Evolutionary conservation across 257 asterid genomes (phyloP).

Genomic region (Lycium barbarum): DNA sequence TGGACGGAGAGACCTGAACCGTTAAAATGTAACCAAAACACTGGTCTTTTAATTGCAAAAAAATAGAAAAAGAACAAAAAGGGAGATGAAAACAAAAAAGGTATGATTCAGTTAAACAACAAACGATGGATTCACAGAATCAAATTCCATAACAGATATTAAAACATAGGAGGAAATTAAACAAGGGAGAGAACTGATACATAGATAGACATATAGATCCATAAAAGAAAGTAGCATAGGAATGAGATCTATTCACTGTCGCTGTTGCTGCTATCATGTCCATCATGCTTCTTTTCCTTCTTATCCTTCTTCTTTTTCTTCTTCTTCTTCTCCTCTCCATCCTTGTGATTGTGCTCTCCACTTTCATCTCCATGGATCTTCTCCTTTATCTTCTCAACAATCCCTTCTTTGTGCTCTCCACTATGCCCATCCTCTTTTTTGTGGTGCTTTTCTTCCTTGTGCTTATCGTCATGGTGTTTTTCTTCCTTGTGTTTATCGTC

Average conservation of each 20-base stretch:
- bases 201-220: background rate
- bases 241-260: background rate
- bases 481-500: background rate
- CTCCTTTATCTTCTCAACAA: conserved; percentile 18
- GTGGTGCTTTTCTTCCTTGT: background rate
- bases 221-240: background rate
- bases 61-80: too few species aligned
- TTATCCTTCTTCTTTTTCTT: conserved; percentile 1
- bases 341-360: background rate
- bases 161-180: too few species aligned
- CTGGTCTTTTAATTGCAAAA: too few species aligned
- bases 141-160: too few species aligned
- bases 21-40: too few species aligned
- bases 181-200: too few species aligned
- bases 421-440: background rate
- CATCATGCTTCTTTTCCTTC: background rate
- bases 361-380: conserved; percentile 26
- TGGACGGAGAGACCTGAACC: too few species aligned
- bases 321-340: conserved; percentile 6
- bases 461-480: background rate
- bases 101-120: too few species aligned
- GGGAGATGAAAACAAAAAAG: too few species aligned
- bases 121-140: too few species aligned
- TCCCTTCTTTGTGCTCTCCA: background rate
- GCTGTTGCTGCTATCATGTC: conserved; percentile 15